Conservation (phyloP, 345 rosid species). For the Salix purpurea region DNA sequence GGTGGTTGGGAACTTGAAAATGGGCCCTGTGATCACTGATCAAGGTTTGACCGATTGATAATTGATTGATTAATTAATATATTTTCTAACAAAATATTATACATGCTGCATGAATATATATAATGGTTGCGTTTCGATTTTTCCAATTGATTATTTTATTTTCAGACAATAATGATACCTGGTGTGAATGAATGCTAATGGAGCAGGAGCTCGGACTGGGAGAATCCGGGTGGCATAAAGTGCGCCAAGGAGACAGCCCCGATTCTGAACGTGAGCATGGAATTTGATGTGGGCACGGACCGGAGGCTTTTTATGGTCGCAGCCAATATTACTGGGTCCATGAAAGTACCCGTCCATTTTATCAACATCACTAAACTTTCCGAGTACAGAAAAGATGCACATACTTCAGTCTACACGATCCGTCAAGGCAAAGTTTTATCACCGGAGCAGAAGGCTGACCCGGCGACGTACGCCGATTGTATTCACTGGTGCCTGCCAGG, state of each 20-base stretch:
- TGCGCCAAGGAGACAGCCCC: constrained; percentile 79
- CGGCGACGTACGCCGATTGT: constrained; percentile 80
- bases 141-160: not conserved
- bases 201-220: constrained; percentile 69
- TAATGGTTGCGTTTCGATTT: not conserved
- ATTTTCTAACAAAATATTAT: too few relatives aligned
- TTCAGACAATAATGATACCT: not conserved
- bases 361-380: constrained; percentile 72
- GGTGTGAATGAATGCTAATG: not conserved
- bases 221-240: constrained; percentile 42
- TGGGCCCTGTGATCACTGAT: constrained; percentile 2
- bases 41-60: not conserved
- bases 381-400: constrained; percentile 85
- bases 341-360: constrained; percentile 56
- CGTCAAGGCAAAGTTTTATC: constrained; percentile 79
- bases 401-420: constrained; percentile 73
- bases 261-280: constrained; percentile 47
- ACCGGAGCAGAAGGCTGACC: constrained; percentile 72
- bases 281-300: constrained; percentile 69
- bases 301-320: constrained; percentile 49
- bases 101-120: rapidly evolving
- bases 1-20: constrained; percentile 14
- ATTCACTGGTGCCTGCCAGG: constrained; percentile 99
- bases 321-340: constrained; percentile 43
- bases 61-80: not conserved